phyloP scores from a whole-genome alignment of 139 green algal species.

The Asterochloris sp. region DNA sequence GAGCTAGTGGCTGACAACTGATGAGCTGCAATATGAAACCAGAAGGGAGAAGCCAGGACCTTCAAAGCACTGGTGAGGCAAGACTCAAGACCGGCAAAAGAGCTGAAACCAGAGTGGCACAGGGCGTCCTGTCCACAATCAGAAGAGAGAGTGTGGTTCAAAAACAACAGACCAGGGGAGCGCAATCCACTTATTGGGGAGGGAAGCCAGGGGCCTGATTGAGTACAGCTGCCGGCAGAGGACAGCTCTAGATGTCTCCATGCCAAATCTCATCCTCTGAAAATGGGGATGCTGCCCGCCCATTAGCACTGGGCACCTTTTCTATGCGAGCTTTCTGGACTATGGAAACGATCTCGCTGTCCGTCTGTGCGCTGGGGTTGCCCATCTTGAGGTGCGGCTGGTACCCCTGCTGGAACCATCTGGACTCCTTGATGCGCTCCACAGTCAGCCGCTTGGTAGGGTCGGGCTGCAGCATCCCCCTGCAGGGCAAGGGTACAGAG shows the following conservation, averaged over 20 bases:
- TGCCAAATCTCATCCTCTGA: constrained; percentile 5
- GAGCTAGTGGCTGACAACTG: too few relatives aligned
- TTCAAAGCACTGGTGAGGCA: too few relatives aligned
- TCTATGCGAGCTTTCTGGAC: constrained; percentile 5
- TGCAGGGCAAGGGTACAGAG: too few relatives aligned
- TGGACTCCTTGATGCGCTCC: not conserved
- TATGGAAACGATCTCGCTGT: constrained; percentile 1
- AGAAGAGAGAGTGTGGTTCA: too few relatives aligned
- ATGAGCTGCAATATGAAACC: too few relatives aligned
- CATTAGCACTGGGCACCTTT: not conserved
- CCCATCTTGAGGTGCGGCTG: not conserved
- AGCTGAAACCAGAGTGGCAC: too few relatives aligned
- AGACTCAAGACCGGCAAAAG: too few relatives aligned
- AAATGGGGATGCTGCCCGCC: not conserved
- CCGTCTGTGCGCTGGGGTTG: constrained; percentile 1
- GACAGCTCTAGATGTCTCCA: not conserved
- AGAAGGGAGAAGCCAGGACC: too few relatives aligned
- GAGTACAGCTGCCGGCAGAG: not conserved
- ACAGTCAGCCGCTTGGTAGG: not conserved
- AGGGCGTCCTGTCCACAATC: too few relatives aligned
- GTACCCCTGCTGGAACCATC: not conserved
- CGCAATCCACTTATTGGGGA: too few relatives aligned
- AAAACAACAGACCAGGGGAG: too few relatives aligned
- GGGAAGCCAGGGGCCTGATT: too few relatives aligned
- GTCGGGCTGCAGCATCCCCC: not conserved